phyloP scores from a whole-genome alignment of 148 eudicot species.

The Vaccinium vitisidaea region DNA sequence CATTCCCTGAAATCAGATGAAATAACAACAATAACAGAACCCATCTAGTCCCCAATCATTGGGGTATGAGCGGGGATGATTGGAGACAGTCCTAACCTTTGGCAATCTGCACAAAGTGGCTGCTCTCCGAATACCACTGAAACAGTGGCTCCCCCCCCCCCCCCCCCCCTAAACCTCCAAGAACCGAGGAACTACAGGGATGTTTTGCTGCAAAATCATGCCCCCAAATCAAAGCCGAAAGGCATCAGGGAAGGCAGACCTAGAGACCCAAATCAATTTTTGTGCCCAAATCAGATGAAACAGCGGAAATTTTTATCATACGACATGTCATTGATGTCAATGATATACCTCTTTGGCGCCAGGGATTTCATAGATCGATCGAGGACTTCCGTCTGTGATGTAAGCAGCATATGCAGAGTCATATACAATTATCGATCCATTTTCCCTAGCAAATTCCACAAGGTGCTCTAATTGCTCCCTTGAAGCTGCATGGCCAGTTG shows the following conservation, averaged over 20 bases:
- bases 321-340: not conserved
- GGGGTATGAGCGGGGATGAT: too few species aligned
- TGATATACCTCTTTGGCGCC: conserved; percentile 64
- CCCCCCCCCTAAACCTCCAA: too few species aligned
- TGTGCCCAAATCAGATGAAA: not conserved
- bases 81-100: too few species aligned
- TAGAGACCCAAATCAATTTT: too few species aligned
- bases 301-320: not conserved
- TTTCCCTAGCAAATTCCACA: conserved; percentile 57
- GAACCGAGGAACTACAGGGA: too few species aligned
- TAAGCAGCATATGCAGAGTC: conserved; percentile 76
- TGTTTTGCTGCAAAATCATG: too few species aligned
- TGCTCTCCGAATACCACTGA: too few species aligned
- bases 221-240: too few species aligned
- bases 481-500: conserved; percentile 83
- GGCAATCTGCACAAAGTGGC: too few species aligned
- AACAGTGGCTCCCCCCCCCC: too few species aligned
- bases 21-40: not conserved
- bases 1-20: not conserved
- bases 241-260: too few species aligned
- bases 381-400: conserved; percentile 60
- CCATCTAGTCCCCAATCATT: too few species aligned
- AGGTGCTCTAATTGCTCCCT: conserved; percentile 50
- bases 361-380: conserved; percentile 69
- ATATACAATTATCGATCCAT: conserved; percentile 75